Evolutionary conservation across 208 protist genomes (phyloP), one percentile per base, ranked within the genome.

Genomic region (Leishmania amazonensis): DNA sequence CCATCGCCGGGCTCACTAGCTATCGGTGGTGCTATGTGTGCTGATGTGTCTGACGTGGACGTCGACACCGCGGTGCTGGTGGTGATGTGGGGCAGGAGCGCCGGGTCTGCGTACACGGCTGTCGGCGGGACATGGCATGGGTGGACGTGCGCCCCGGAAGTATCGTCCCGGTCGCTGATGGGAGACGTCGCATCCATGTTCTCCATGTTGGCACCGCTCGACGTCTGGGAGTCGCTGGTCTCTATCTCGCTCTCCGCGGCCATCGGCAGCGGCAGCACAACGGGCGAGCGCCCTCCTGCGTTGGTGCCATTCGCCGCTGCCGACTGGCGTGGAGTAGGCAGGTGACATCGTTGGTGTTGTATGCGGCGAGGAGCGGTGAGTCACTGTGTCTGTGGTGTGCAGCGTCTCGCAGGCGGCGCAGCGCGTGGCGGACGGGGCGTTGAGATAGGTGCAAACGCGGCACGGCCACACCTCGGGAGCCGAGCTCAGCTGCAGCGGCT

Each of bases 371-470:
- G 65, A 40, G 24, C 58, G 71, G 81, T 81, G 81, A 17, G 31
- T 7, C 49, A 38, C n/a, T 3, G 51, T 70, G 57, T 81, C 77
- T 60, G 68, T 67, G 53, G 70, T 73, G 24, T 85, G 86, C 57
- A 85, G 38, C 47, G 92, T 91, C 78, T 90, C 87, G 81, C 94
- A 97, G 19, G 91, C 85, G 24, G 88, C 81, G 70, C 94, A 97
- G 72, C 80, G 84, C 38, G 45, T 81, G 24, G 88, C 85, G 21
- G 83, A 77, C 7, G 91, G 85, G 3, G 87, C 84, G 87, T 96
- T 96, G 60, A 95, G 82, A 76, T 92, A 93, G n/a, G 84, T 87
- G 79, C 94, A 97, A 42, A 90, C 88, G 38, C 88, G 88, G 77
- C 94, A 97, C 38, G 89, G 79, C 94, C 90, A 96, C 77, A 89